These are phyloP conservation scores for Monosporascus sp. DNA, from an alignment of 2,329 filamentous ascomycete species.

Conservation along the genomic window DNA sequence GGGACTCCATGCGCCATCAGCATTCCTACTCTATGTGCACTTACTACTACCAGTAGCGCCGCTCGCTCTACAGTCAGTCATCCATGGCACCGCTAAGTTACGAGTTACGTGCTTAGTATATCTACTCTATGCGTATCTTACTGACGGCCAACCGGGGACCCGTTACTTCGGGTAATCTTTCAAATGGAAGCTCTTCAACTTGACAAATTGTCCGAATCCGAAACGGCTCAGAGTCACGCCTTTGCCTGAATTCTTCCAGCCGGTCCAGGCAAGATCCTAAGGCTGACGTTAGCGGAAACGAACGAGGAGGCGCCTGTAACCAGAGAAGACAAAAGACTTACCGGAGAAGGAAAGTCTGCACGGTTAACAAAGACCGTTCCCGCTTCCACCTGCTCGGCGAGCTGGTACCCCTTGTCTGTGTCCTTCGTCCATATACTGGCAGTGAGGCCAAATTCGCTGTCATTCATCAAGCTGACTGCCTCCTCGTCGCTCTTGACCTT, in stretches of 20 bases:
- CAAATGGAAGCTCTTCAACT: conserved; percentile 91
- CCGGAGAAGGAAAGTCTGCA: conserved; percentile 85
- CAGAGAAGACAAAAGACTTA: conserved; percentile 40
- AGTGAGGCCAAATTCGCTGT: conserved; percentile 88
- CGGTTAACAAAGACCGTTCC: conserved; percentile 96
- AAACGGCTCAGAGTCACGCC: conserved; percentile 85
- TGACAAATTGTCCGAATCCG: conserved; percentile 93
- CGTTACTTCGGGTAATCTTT: conserved; percentile 68
- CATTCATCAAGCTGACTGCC: conserved; percentile 83
- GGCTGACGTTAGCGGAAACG: conserved; percentile 16
- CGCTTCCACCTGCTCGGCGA: conserved; percentile 78
- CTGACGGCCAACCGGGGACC: too few relatives aligned
- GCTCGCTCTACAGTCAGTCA: background rate
- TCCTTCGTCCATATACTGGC: conserved; percentile 98
- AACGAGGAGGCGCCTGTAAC: conserved; percentile 3
- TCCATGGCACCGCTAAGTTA: background rate
- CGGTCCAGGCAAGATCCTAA: conserved; percentile 90
- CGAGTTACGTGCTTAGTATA: background rate
- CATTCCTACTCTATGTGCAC: too few relatives aligned
- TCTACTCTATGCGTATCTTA: too few relatives aligned
- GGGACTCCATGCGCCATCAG: too few relatives aligned
- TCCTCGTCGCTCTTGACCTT: conserved; percentile 77
- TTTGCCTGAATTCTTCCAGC: conserved; percentile 95
- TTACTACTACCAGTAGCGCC: background rate
- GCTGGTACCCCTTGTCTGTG: conserved; percentile 63